Evolutionary conservation across 768 basidiomycete genomes (phyloP), one percentile per base, ranked within the genome.

Genomic region (Suillus placidus): DNA sequence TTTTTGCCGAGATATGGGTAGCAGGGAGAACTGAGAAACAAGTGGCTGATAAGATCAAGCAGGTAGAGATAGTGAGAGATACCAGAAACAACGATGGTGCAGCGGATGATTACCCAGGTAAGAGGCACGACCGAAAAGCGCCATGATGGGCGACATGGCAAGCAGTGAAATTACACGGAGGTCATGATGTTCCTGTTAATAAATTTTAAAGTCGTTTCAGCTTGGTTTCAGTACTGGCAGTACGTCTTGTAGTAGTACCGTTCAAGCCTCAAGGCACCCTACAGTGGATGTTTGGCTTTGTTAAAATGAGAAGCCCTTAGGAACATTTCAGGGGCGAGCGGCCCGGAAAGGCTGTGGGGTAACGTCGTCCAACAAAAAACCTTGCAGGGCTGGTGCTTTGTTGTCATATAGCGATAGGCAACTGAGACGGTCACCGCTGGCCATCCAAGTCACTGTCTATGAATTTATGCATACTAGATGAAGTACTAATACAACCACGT

Each of bases 261-360:
- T 20, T 23, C 6, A 63, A 63, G 61, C 16, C 61, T 20, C 14
- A 55, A 42, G 51, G n/a, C 55, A 62, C 37, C 6, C 32, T 14
- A 43, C 9, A 47, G 26, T 7, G 12, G 12, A 54, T 73, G 57
- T 75, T 75, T 75, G 72, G 66, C 38, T 38, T 4, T 69, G 64
- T 71, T 70, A 63, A 56, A 45, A 64, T 60, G 35, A 57, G 37
- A 66, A 63, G 64, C 30, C 18, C 32, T 55, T 34, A 34, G 54
- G 34, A 51, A 51, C 16, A 26, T 14, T 30, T 23, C n/a, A 42
- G 16, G 14, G 38, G 38, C 26, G 26, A 26, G 26, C 26, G 26
- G 26, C 26, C 26, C 26, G 26, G 26, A 26, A 26, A 26, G 26
- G 26, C 26, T 26, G 26, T 26, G 26, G 26, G 26, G 26, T 26